Conservation (phyloP, 352 stramenopile genomes). For the Nothophytophthora sp. region DNA sequence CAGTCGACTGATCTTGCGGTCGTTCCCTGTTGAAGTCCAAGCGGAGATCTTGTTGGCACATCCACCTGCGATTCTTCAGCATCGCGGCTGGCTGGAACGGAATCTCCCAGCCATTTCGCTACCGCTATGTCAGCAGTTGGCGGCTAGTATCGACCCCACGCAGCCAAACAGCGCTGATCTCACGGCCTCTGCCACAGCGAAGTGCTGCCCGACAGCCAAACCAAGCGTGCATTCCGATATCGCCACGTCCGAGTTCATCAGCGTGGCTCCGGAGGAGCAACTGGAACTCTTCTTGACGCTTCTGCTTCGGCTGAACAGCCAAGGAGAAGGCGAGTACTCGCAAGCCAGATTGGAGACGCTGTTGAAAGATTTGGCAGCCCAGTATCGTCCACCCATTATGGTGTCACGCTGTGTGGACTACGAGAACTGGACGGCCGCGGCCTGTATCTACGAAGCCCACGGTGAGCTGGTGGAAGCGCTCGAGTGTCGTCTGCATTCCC, state of each 20-base stretch:
- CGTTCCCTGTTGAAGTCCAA: conserved; percentile 51
- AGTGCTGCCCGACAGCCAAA: conserved; percentile 10
- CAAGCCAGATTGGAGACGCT: conserved; percentile 56
- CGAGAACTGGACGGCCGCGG: conserved; percentile 78
- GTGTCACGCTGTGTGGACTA: conserved; percentile 82
- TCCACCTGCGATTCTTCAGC: conserved; percentile 48
- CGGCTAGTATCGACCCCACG: conserved; percentile 45
- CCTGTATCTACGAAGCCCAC: conserved; percentile 78
- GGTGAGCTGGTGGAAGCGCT: conserved; percentile 81
- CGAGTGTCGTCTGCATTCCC: conserved; percentile 77
- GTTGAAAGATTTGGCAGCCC: conserved; percentile 53
- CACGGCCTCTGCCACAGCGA: not conserved
- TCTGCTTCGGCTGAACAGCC: conserved; percentile 57
- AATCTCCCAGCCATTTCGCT: conserved; percentile 45
- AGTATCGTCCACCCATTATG: conserved; percentile 79
- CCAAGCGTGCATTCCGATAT: conserved; percentile 30
- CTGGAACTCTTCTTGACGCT: conserved; percentile 80
- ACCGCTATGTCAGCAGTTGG: conserved; percentile 37
- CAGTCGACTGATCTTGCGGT: conserved; percentile 55
- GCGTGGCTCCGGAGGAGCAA: conserved; percentile 42
- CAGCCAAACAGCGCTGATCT: conserved; percentile 2
- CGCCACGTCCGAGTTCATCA: conserved; percentile 50
- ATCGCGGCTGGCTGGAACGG: conserved; percentile 75
- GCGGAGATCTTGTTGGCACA: conserved; percentile 53
- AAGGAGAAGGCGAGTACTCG: conserved; percentile 29